These are phyloP conservation scores for Cystofilobasidium bisporidii DNA, from an alignment of 768 basidiomycete species.

Conservation along the genomic window DNA sequence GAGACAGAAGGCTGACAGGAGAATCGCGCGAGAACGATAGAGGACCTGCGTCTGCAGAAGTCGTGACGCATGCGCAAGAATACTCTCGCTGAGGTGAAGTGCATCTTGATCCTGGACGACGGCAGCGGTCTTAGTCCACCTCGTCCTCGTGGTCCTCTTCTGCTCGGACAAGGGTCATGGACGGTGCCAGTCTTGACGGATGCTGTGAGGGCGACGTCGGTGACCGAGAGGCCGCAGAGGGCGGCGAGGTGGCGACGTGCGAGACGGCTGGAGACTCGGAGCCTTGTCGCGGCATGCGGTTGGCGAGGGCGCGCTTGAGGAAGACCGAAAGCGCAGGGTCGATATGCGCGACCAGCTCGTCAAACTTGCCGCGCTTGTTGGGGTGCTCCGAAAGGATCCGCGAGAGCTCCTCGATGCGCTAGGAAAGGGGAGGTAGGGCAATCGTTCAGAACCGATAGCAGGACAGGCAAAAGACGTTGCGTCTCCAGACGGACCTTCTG, in stretches of 20 bases:
- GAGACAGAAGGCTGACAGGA: no score
- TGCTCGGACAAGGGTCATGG: neutral
- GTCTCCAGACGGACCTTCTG: conserved; percentile 10
- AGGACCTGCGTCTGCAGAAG: no score
- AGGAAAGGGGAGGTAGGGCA: neutral
- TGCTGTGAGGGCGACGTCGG: neutral
- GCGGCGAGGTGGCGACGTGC: neutral
- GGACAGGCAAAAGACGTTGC: neutral
- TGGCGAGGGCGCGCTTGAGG: conserved; percentile 22
- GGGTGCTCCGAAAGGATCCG: conserved; percentile 87
- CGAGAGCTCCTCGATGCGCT: conserved; percentile 88
- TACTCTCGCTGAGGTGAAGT: no score
- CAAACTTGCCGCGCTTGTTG: conserved; percentile 33
- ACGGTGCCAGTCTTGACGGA: neutral
- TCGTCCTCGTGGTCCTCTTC: neutral
- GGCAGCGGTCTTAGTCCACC: neutral
- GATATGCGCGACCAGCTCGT: conserved; percentile 19
- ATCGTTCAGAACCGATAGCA: neutral
- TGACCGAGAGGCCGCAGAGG: neutral
- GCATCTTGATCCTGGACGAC: no score
- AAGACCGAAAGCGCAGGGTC: conserved; percentile 21
- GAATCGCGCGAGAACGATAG: no score
- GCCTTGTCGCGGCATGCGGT: conserved; percentile 10
- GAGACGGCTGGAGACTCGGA: conserved; percentile 9
- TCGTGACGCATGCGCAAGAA: no score